Evolutionary conservation across 108 stramenopile genomes (phyloP), one percentile per base, ranked within the genome.

Genomic region (Parmales sp.): DNA sequence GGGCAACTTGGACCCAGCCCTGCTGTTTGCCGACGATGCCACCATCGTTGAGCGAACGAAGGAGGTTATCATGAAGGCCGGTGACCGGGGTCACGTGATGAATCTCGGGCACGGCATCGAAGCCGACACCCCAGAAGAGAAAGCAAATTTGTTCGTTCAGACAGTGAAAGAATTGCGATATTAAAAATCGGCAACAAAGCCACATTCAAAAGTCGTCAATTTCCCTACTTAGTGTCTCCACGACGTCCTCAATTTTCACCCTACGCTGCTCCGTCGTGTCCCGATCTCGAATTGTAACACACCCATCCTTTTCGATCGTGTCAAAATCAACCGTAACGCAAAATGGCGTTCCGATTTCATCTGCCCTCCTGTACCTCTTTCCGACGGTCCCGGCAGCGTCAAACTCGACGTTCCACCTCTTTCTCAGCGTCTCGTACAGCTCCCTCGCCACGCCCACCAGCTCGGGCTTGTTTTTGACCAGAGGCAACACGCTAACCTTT

Each of bases 101-200:
- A 98, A 98, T 80, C 77, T 98, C 60, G 97, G 97, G 45, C 97
- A 98, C 78, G 97, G 97, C 26, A 98, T 98, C 69, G 95, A 98
- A 50, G 94, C 95, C 29, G 80, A 77, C 43, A 98, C 97, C 26
- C 78, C 91, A 0, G 97, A 98, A 63, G 95, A 95, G 67, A 95
- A 96, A 69, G 95, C 95, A 19, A 82, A 85, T 64, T 91, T 83
- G 78, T 98, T 98, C 67, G 88, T 98, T 65, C 88, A 98, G 69
- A 94, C 93, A 41, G 94, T 95, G 29, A 74, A 93, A 72, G 89
- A 88, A 80, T 95, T 84, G 69, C 88, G 93, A 51, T 91, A 93
- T 66, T 82, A 86, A 69, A n/a, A n/a, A n/a, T n/a, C n/a, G n/a
- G n/a, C n/a, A n/a, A n/a, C n/a, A n/a, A n/a, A n/a, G n/a, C 29